Base-by-base conservation (phyloP, 768 basidiomycete species). In the Nidularia pulvinata region DNA sequence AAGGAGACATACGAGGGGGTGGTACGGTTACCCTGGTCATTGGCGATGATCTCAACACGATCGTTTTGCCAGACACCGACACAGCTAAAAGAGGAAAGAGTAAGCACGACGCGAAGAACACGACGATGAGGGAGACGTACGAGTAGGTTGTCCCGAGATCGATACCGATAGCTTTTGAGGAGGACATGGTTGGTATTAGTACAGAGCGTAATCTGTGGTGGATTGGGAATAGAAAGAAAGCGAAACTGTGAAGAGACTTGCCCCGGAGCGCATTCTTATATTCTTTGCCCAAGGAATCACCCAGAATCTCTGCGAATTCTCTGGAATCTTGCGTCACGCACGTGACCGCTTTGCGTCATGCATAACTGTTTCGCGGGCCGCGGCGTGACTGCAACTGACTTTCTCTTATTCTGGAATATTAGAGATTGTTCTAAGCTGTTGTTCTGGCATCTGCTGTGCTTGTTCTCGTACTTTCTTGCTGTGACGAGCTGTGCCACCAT, bases 1-100 rank as follows among this genome's bases (percentile, higher is more conserved):
- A 96, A 96, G 49, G 95, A 87, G 73, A 97, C 95, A 71, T 95
- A 96, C 6, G 95, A 96, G 13, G 95, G 94, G 6, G 94, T 96
- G 7, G 95, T 96, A 54, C 94, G 89, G 79, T 96, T 93, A 69
- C 91, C 91, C 79, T 93, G 91, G 74, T 93, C 91, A 66, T 93
- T 93, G 75, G 91, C 91, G 69, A 98, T 98, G 79, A 97, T 97
- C 78, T 97, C 95, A 60, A 97, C 95, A 69, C 95, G 92, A 80
- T 98, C 96, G 67, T 97, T 95, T 82, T 95, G 93, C 95, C 95
- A 98, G 58, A 98, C 95, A 82, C 92, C 96, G 65, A 98, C 96
- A 74, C 95, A 98, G n/a, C 92, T 95, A 55, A 51, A 66, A 47
- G 59, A 56, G 57, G 53, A 36, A 53, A 35, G 36, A 57, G 54